Percentiles rank a stretch among this genome's conserved stretches.
Conservation (phyloP, 768 basidiomycete genomes). For the Naematelia aurantialba region DNA sequence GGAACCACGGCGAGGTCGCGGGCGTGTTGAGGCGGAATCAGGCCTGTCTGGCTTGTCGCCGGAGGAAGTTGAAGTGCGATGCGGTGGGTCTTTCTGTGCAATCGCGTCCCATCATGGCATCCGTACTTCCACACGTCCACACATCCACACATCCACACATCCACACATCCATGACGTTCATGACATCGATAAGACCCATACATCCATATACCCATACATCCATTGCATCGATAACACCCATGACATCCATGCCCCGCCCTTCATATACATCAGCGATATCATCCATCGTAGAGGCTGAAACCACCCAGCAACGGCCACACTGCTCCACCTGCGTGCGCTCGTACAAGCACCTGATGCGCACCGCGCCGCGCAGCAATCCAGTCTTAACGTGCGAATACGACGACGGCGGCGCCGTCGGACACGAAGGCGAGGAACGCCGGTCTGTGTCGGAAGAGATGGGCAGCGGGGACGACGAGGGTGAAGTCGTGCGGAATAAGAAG, state of each 20-base stretch:
- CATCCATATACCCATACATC: too few species aligned
- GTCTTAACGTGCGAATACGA: conserved; percentile 40
- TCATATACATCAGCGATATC: too few species aligned
- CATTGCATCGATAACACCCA: not conserved
- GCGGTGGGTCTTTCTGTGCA: conserved; percentile 35
- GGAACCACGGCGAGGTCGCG: conserved; percentile 22
- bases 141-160: too few species aligned
- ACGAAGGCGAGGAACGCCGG: not conserved
- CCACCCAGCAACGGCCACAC: conserved; percentile 24
- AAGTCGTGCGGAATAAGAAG: conserved; percentile 15
- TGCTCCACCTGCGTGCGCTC: conserved; percentile 43
- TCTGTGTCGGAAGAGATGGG: conserved; percentile 9
- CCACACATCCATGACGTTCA: too few species aligned
- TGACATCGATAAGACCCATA: too few species aligned
- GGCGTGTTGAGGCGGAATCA: conserved; percentile 42
- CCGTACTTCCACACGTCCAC: too few species aligned
- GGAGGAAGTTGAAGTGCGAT: conserved; percentile 47
- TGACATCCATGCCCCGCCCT: too few species aligned
- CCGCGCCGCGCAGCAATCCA: conserved; percentile 32
- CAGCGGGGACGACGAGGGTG: conserved; percentile 5
- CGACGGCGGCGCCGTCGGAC: conserved; percentile 12
- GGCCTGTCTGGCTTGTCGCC: conserved; percentile 40
- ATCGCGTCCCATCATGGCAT: too few species aligned
- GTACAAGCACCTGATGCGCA: conserved; percentile 34
- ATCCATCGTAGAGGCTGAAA: not conserved